phyloP scores from a whole-genome alignment of 1,284 basidiomycete genomes.

The Apiotrichum veenhuisii region DNA sequence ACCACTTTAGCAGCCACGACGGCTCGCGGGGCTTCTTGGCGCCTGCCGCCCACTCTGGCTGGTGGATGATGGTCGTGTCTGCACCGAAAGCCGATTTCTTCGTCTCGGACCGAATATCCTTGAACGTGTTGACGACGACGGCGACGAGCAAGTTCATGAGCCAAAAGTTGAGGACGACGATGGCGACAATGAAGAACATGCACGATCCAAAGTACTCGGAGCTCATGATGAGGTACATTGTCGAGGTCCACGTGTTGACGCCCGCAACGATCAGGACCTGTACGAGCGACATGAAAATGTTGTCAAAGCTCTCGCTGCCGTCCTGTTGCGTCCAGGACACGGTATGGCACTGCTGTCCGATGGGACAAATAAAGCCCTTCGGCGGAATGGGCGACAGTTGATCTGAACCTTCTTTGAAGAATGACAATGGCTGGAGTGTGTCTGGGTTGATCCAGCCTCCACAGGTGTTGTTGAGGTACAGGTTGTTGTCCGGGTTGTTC shows the following conservation, averaged over 20 bases:
- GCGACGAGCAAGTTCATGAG: constrained; percentile 92
- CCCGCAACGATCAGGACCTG: constrained; percentile 85
- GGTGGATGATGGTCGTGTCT: constrained; percentile 53
- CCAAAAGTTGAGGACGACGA: constrained; percentile 88
- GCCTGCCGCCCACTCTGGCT: constrained; percentile 36
- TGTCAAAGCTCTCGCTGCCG: constrained; percentile 81
- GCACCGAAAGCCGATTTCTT: constrained; percentile 91
- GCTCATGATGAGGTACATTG: constrained; percentile 91
- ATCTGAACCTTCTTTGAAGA: constrained; percentile 23
- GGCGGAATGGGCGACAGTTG: constrained; percentile 52
- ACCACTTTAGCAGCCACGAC: constrained; percentile 28
- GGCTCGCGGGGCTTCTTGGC: constrained; percentile 27
- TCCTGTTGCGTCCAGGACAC: constrained; percentile 60
- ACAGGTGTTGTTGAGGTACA: constrained; percentile 54
- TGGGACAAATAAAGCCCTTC: constrained; percentile 80
- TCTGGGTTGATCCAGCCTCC: constrained; percentile 69
- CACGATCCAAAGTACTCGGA: constrained; percentile 84
- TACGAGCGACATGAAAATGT: constrained; percentile 73
- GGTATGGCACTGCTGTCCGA: constrained; percentile 67
- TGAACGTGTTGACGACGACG: constrained; percentile 93
- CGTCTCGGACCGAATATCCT: constrained; percentile 80
- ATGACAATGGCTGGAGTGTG: constrained; percentile 49
- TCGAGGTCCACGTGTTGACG: constrained; percentile 53
- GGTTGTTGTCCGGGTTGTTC: constrained; percentile 30
- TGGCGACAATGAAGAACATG: constrained; percentile 80